Evolutionary conservation across 352 stramenopile genomes (phyloP), one percentile per base, ranked within the genome.

Genomic region (Globisporangium paddicum): DNA sequence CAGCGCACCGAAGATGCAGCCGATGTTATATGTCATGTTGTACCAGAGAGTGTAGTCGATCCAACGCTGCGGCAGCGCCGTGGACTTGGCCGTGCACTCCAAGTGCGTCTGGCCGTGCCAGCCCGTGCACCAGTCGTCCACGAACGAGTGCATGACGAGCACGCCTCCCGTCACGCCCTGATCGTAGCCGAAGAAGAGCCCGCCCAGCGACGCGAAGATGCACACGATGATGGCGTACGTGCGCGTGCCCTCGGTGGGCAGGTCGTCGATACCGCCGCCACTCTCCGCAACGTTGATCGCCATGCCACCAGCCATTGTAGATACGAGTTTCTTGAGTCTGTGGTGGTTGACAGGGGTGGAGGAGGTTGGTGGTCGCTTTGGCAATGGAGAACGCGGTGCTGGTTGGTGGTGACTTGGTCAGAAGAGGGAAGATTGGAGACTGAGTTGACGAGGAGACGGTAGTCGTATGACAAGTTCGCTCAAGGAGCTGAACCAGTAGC

Each of bases 21-120:
- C 67, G 5, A 78, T 52, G 54, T 78, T 74, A 61, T 78, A 78
- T 10, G 66, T 40, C 62, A 78, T 73, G 55, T 77, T 77, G 64
- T 68, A 77, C 60, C 63, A 64, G 26, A 68, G 59, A 8, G 55
- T 71, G 60, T 71, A 76, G 58, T 60, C 45, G 11, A 47, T 19
- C 68, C 65, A 71, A 35, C 70, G 59, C 26, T 13, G 11, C 1
- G 68, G 65, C 2, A 73, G 58, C 3, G 72, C 58, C 4, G 50
- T 47, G 2, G 63, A 40, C 1, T 41, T 49, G 6, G 19, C 23
- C 8, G 49, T 67, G 60, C 69, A 77, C 3, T 67, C 21, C 3
- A 64, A 30, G 52, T 73, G 54, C 19, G 71, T 75, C 34, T 49
- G 54, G 44, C 58, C 55, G 40, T 51, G 61, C 56, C 62, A 76